A percentile compares a stretch with the other conserved stretches of the same genome.
Conservation (phyloP, 2,329 filamentous ascomycete genomes). For the Botrytis galanthina region DNA sequence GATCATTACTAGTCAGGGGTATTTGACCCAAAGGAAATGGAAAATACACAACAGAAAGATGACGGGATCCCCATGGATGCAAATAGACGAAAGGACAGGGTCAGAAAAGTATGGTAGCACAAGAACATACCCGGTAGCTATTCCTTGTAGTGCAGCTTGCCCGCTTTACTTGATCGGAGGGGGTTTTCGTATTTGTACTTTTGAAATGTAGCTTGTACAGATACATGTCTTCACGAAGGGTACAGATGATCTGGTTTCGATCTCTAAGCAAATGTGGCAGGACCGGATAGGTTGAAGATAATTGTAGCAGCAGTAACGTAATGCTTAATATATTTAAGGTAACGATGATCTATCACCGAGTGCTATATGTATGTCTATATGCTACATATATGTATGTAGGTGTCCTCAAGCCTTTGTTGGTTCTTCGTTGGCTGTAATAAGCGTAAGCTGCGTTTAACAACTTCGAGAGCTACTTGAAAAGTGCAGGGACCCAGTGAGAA, state of each 20-base stretch:
- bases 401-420: background rate
- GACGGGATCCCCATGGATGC: conserved; percentile 11
- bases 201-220: background rate
- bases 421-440: background rate
- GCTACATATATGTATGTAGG: background rate
- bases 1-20: conserved; percentile 19
- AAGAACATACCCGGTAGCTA: conserved; percentile 6
- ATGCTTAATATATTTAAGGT: conserved; percentile 7
- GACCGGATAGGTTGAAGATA: conserved; percentile 9
- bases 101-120: background rate
- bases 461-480: background rate
- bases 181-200: background rate
- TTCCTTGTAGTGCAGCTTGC: background rate
- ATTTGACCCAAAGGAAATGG: background rate
- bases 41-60: background rate
- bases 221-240: background rate
- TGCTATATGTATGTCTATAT: background rate
- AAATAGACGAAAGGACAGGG: background rate
- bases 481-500: background rate
- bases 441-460: conserved; percentile 12
- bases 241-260: background rate
- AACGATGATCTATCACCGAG: background rate
- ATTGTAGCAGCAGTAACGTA: conserved; percentile 7
- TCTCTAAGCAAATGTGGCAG: conserved; percentile 12
- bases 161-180: conserved; percentile 2